These are phyloP conservation scores for Cutaneotrichosporon sp. DNA, from an alignment of 1,284 basidiomycete genomes.

Conservation along the genomic window DNA sequence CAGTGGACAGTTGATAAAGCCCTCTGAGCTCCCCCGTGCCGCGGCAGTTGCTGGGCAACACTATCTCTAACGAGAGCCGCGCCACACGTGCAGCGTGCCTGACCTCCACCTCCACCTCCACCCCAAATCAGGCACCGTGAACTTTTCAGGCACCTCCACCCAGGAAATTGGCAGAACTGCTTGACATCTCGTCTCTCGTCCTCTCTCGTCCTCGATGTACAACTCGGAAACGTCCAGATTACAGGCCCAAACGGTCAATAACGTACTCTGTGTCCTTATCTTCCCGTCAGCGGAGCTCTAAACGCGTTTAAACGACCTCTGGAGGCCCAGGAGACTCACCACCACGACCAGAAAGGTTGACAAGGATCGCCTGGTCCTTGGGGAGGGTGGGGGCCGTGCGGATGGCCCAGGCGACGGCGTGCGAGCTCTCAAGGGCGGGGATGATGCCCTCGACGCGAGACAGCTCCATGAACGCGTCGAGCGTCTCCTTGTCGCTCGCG, in stretches of 20 bases:
- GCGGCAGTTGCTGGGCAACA: not conserved
- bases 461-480: slow-evolving; percentile 86
- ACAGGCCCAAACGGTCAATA: not conserved
- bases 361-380: slow-evolving; percentile 83
- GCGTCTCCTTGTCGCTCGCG: slow-evolving; percentile 90
- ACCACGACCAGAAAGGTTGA: slow-evolving; percentile 51
- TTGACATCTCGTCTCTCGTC: not conserved
- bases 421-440: slow-evolving; percentile 91
- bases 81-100: too few species aligned
- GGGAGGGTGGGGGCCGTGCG: slow-evolving; percentile 79
- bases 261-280: slow-evolving; percentile 26
- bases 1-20: too few species aligned
- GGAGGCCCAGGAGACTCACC: not conserved
- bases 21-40: not conserved
- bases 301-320: too few species aligned
- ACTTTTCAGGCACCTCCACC: not conserved
- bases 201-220: slow-evolving; percentile 2
- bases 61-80: not conserved
- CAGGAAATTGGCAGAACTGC: not conserved
- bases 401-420: slow-evolving; percentile 91
- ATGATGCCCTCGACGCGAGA: slow-evolving; percentile 97
- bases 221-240: not conserved
- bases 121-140: not conserved
- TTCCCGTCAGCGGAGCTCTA: not conserved
- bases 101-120: too few species aligned